Base-by-base conservation (phyloP, 2,329 filamentous ascomycete genomes). In the Ceratocystiopsis sp. region DNA sequence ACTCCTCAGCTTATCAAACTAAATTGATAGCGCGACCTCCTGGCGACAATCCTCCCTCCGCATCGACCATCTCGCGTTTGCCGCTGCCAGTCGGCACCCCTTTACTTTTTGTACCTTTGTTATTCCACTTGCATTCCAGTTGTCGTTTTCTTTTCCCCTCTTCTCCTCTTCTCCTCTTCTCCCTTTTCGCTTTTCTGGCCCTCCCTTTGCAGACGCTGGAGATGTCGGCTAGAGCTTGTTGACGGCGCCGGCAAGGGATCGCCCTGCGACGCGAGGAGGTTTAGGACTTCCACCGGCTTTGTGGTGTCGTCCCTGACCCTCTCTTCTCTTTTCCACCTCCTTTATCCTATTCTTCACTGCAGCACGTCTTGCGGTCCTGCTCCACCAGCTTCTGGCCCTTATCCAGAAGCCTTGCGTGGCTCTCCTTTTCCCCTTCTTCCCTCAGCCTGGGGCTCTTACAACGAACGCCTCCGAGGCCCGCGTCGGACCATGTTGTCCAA, bases 401-500 rank as follows among this genome's bases (percentile, higher is more conserved):
- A 29, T 29, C 25, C 25, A 29, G 25, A 29, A 29, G 25, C 10
- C 25, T 29, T 29, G 25, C 25, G 10, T 29, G 6, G 25, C 25
- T 29, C 25, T 10, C 10, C 10, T 29, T 8, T 11, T 29, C 10
- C 21, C 10, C 25, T 29, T 29, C 25, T 29, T 29, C 4, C 33
- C 5, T 15, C 33, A 21, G 19, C 19, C 19, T 21, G 19, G 19
- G 19, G 19, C 19, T 21, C 19, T 7, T 21, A 7, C 19, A 7
- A 21, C 19, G 7, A 21, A 21, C 19, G 33, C 33, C 33, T 15
- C 14, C 14, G 6, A 32, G 16, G 35, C 18, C 36, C 25, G 25
- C 25, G 25, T 29, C 25, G 9, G 25, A 40, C 37, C 42, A 59
- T 60, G 54, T 49, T 61, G 40, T 55, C 55, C 43, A 51, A 49